Percentiles rank a stretch among this genome's conserved stretches.
phyloP scores from a whole-genome alignment of 805 yeast genomes.

The Saccharomycopsis synnaedendra region DNA sequence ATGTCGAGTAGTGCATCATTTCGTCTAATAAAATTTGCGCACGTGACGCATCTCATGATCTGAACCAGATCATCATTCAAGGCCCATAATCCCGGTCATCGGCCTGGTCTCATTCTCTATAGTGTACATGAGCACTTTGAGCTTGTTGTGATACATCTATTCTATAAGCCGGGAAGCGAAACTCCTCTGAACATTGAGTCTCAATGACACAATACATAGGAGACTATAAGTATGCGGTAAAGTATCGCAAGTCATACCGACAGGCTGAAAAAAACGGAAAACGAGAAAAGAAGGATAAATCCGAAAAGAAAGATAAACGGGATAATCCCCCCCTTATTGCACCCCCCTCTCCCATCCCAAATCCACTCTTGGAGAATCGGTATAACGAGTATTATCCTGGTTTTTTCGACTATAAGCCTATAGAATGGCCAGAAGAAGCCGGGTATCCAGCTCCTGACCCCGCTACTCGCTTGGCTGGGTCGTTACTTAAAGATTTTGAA shows the following conservation, averaged over 20 bases:
- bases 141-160: background rate
- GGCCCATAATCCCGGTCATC: background rate
- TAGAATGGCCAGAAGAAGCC: no score
- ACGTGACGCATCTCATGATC: background rate
- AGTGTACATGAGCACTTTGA: background rate
- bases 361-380: background rate
- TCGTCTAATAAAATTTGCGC: background rate
- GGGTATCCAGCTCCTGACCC: no score
- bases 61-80: background rate
- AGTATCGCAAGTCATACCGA: background rate
- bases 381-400: no score
- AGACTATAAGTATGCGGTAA: slow-evolving; percentile 13
- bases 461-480: no score
- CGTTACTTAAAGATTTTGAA: no score
- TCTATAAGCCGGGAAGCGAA: background rate
- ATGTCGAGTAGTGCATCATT: no score
- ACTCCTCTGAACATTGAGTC: background rate
- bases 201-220: slow-evolving; percentile 2
- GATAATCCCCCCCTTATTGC: no score
- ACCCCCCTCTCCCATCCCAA: slow-evolving; percentile 10
- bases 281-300: no score
- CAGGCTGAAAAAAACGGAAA: no score
- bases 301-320: no score
- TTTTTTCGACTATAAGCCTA: no score
- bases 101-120: background rate